phyloP scores from a whole-genome alignment of 495 filamentous ascomycete genomes.

The Xylaria intraflava region DNA sequence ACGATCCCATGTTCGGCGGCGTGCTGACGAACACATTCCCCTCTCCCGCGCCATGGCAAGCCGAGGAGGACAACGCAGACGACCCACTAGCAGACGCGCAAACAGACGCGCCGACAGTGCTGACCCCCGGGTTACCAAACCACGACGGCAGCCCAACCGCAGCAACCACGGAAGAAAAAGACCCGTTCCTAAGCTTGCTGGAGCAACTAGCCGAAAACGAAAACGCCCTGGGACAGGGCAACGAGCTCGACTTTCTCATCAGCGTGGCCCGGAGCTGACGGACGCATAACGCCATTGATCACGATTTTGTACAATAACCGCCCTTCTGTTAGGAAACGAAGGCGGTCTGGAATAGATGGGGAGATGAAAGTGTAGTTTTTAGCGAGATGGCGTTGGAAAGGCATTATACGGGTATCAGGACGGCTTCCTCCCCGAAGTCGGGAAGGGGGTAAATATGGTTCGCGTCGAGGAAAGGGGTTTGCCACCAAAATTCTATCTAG shows the following conservation, averaged over 20 bases:
- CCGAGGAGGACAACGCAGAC: slow-evolving; percentile 24
- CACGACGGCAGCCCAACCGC: slow-evolving; percentile 34
- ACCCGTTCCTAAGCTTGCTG: slow-evolving; percentile 70
- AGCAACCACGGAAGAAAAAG: slow-evolving; percentile 51
- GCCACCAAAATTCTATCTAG: background rate
- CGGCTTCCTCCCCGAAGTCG: background rate
- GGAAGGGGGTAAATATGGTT: background rate
- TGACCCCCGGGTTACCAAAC: slow-evolving; percentile 36
- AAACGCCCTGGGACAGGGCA: slow-evolving; percentile 46
- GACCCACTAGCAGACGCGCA: background rate
- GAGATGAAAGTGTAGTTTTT: slow-evolving; percentile 5
- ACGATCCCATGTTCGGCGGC: slow-evolving; percentile 53
- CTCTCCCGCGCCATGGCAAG: slow-evolving; percentile 40
- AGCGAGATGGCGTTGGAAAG: slow-evolving; percentile 4
- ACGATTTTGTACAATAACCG: background rate
- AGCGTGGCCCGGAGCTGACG: slow-evolving; percentile 28
- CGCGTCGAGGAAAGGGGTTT: background rate
- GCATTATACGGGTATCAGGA: slow-evolving; percentile 2
- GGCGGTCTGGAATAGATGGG: background rate
- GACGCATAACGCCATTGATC: background rate
- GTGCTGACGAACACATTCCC: slow-evolving; percentile 40
- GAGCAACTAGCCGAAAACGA: slow-evolving; percentile 80
- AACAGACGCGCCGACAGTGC: slow-evolving; percentile 12
- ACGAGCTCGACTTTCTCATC: slow-evolving; percentile 68
- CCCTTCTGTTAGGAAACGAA: background rate